Percentiles rank a stretch among this genome's conserved stretches.
These are phyloP conservation scores for Lodderomyces parapsilosis DNA, from an alignment of 1,139 yeast genomes.

Conservation along the genomic window DNA sequence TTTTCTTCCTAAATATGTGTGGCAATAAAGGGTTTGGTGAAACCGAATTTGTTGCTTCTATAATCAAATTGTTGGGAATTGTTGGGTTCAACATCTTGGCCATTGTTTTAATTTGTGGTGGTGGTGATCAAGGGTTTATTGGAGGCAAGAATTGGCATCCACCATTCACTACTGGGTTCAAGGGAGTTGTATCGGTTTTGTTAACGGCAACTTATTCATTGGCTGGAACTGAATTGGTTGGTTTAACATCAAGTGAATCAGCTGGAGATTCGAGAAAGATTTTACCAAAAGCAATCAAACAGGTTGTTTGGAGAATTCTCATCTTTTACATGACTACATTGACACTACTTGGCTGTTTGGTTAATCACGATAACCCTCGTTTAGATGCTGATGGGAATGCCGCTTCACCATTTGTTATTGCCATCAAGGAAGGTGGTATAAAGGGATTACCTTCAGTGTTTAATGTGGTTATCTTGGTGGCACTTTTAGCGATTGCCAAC, in stretches of 20 bases:
- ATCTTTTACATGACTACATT: conserved; percentile 42
- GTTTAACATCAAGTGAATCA: conserved; percentile 40
- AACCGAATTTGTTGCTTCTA: conserved; percentile 61
- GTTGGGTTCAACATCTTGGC: conserved; percentile 71
- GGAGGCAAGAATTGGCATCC: conserved; percentile 57
- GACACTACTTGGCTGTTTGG: conserved; percentile 42
- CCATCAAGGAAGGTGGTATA: conserved; percentile 42
- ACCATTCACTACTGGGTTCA: conserved; percentile 62
- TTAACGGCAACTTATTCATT: conserved; percentile 44
- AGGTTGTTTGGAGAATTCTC: conserved; percentile 43
- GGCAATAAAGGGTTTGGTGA: conserved; percentile 69
- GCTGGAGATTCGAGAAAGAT: conserved; percentile 38
- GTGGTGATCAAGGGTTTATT: conserved; percentile 54
- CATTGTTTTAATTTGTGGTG: conserved; percentile 67
- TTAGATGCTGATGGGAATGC: conserved; percentile 28
- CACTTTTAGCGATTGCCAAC: conserved; percentile 46
- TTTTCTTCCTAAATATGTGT: conserved; percentile 54
- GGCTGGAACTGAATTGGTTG: conserved; percentile 47
- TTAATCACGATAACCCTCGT: conserved; percentile 29
- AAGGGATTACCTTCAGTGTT: conserved; percentile 42
- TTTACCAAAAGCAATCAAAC: conserved; percentile 43
- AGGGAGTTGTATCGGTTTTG: conserved; percentile 47
- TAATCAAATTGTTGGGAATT: conserved; percentile 61
- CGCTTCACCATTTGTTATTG: conserved; percentile 44
- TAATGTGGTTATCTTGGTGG: conserved; percentile 40